A percentile compares a stretch with the other conserved stretches of the same genome.
phyloP scores from a whole-genome alignment of 306 rosid species.

The Medicago ruthenica region DNA sequence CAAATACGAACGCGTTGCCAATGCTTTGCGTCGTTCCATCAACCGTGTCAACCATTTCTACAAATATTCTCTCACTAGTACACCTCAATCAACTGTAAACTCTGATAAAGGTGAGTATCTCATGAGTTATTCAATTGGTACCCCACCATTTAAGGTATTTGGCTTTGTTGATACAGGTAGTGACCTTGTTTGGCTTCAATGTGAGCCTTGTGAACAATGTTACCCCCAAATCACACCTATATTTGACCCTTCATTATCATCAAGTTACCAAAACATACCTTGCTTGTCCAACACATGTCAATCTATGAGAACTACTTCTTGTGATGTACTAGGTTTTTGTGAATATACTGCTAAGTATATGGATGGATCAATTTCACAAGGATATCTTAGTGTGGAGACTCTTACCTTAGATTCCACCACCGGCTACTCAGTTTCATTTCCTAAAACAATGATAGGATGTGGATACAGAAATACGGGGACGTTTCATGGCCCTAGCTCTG shows the following conservation, averaged over 20 bases:
- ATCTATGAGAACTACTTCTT: fast-evolving
- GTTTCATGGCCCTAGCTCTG: slow-evolving; percentile 35
- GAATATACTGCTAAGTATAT: slow-evolving; percentile 34
- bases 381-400: slow-evolving; percentile 51
- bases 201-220: slow-evolving; percentile 54
- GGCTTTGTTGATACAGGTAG: slow-evolving; percentile 69
- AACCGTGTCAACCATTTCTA: slow-evolving; percentile 14
- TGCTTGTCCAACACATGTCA: not conserved
- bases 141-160: slow-evolving; percentile 48
- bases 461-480: not conserved
- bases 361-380: slow-evolving; percentile 37
- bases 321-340: slow-evolving; percentile 23
- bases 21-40: slow-evolving; percentile 53
- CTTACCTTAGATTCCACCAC: slow-evolving; percentile 50
- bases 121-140: slow-evolving; percentile 53
- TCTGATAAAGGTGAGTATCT: slow-evolving; percentile 51
- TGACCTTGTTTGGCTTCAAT: slow-evolving; percentile 60
- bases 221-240: slow-evolving; percentile 49
- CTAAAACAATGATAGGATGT: slow-evolving; percentile 54
- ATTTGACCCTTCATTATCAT: slow-evolving; percentile 54
- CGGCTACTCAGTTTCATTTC: slow-evolving; percentile 35
- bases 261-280: slow-evolving; percentile 27
- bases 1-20: slow-evolving; percentile 42
- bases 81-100: not conserved
- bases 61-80: not conserved